Evolutionary conservation across 176 grass and related monocot genomes (phyloP).

Genomic region (Dactylis glomerata): DNA sequence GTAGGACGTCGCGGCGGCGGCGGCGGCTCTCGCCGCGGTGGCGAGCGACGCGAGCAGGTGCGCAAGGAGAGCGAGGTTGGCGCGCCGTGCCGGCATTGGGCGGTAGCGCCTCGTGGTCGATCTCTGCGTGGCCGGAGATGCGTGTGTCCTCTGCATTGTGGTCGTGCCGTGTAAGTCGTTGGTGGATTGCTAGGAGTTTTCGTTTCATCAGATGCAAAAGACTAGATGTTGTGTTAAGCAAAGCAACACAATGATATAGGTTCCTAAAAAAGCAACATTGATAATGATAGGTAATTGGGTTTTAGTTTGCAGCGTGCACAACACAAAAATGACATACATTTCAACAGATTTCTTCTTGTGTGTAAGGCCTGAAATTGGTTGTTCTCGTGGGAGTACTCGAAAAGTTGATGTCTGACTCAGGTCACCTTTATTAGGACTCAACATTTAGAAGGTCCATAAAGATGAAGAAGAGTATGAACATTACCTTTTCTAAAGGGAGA

Average conservation of each 20-base stretch:
- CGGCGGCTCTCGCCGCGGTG: not conserved
- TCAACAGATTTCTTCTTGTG: not conserved
- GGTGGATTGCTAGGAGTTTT: not conserved
- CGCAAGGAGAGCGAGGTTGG: not conserved
- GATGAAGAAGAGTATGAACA: not conserved
- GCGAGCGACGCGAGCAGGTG: not conserved
- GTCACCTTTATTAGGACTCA: not conserved
- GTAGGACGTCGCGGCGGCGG: conserved; percentile 7
- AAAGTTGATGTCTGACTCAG: not conserved
- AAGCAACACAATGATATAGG: not conserved
- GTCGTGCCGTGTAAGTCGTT: not conserved
- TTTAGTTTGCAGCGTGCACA: not conserved
- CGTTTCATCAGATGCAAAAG: not conserved
- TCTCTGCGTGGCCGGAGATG: not conserved
- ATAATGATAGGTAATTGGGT: not conserved
- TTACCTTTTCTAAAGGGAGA: not conserved
- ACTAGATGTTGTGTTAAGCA: not conserved
- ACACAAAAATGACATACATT: not conserved
- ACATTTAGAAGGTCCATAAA: not conserved
- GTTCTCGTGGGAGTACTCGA: not conserved
- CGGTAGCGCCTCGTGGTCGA: not conserved
- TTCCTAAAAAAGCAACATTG: not conserved
- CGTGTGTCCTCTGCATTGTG: not conserved
- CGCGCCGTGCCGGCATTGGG: not conserved
- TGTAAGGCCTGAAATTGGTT: not conserved